A percentile compares a stretch with the other conserved stretches of the same genome.
phyloP scores from a whole-genome alignment of 202 grass and related monocot species.

The Schoenoplectus tabernaemontani region DNA sequence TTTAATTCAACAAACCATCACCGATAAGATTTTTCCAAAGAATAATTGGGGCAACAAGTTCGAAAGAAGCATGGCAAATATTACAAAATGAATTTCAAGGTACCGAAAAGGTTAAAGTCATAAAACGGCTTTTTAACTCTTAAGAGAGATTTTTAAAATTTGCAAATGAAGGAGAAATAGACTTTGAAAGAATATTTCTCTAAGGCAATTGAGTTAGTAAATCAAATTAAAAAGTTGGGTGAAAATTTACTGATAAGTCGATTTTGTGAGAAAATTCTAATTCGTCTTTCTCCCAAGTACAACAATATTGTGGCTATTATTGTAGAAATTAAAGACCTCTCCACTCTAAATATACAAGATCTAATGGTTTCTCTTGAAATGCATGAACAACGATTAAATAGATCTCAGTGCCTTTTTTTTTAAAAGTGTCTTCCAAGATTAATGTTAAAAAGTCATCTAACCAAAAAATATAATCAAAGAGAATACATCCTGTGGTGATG shows the following conservation, averaged over 20 bases:
- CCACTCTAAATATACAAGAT: background rate
- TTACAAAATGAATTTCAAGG: background rate
- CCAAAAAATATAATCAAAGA: background rate
- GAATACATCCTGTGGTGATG: no score
- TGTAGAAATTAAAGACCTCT: no score
- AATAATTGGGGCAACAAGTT: background rate
- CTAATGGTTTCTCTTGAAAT: background rate
- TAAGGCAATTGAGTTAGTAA: background rate
- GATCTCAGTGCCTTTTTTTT: background rate
- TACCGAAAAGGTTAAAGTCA: background rate
- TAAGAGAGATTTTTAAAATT: background rate
- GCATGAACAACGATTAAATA: background rate
- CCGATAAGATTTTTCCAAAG: background rate
- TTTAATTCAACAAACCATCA: background rate
- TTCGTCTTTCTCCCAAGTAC: background rate
- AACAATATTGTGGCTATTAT: background rate
- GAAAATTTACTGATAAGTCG: background rate
- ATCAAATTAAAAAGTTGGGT: background rate
- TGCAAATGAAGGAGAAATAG: no score
- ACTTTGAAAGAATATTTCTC: background rate
- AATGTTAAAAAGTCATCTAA: background rate
- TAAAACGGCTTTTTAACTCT: background rate
- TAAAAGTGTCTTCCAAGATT: background rate
- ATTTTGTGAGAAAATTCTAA: background rate
- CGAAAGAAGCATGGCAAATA: background rate